Conservation (phyloP, 495 filamentous ascomycete genomes). For the Aspergillus sclerotiicarbonarius region DNA sequence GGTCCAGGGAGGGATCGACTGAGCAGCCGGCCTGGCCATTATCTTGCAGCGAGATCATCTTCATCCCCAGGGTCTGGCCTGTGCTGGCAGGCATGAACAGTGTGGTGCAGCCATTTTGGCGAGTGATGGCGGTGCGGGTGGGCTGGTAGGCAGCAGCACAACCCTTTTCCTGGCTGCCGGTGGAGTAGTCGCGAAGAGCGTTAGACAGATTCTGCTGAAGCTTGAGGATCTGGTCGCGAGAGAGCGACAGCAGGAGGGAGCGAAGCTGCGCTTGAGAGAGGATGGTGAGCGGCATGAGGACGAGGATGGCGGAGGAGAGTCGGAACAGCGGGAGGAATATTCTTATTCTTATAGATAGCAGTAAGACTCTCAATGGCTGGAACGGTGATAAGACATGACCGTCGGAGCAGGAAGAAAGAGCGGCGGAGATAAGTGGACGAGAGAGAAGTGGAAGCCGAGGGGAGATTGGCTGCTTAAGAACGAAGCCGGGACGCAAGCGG, state of each 20-base stretch:
- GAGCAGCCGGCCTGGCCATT: constrained; percentile 33
- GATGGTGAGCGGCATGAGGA: constrained; percentile 70
- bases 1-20: constrained; percentile 24
- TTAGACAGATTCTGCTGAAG: constrained; percentile 66
- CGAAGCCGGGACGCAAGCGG: not conserved
- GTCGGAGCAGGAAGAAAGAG: not conserved
- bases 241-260: constrained; percentile 68
- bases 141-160: constrained; percentile 71
- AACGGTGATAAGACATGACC: not conserved
- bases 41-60: constrained; percentile 57
- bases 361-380: not conserved
- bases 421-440: not conserved
- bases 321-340: not conserved
- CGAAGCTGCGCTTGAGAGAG: constrained; percentile 71
- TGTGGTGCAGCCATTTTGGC: constrained; percentile 71
- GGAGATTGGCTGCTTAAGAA: not conserved
- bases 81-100: constrained; percentile 87
- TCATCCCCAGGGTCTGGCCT: constrained; percentile 57
- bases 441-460: not conserved
- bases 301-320: not conserved
- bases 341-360: not conserved
- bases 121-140: constrained; percentile 66
- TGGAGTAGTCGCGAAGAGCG: constrained; percentile 81
- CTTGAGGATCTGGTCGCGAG: constrained; percentile 60
- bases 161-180: constrained; percentile 57